These are phyloP conservation scores for Penicillium soppii DNA, from an alignment of 495 filamentous ascomycete genomes.

Conservation along the genomic window DNA sequence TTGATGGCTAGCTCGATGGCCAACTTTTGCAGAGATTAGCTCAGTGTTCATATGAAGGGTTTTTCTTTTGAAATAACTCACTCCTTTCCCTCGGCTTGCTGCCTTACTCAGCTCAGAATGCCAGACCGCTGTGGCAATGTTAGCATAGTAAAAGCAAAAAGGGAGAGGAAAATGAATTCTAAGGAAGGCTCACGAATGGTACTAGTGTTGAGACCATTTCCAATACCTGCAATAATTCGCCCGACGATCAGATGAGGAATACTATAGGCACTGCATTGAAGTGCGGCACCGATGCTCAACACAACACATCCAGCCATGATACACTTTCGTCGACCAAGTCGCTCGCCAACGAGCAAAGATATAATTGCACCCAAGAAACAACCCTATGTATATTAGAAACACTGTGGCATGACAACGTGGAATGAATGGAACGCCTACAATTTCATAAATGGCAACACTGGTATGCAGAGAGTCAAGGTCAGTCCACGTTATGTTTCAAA, in stretches of 20 bases:
- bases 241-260: constrained; percentile 53
- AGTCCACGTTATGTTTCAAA: neutral
- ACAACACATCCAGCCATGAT: constrained; percentile 53
- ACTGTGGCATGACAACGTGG: constrained; percentile 10
- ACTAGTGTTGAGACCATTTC: constrained; percentile 49
- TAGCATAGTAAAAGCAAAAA: neutral
- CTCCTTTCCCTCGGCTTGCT: constrained; percentile 59
- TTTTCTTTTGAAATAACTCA: constrained; percentile 28
- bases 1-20: constrained; percentile 61
- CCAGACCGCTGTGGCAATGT: constrained; percentile 40
- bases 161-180: no score
- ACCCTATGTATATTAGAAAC: constrained; percentile 32
- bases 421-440: constrained; percentile 4
- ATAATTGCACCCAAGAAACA: constrained; percentile 58
- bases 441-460: constrained; percentile 39
- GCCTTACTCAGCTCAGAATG: constrained; percentile 59
- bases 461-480: neutral
- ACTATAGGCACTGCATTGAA: constrained; percentile 53
- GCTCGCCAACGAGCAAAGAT: constrained; percentile 50
- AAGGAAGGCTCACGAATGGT: constrained; percentile 38
- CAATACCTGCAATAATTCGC: constrained; percentile 46
- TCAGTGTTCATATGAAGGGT: neutral
- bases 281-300: constrained; percentile 54
- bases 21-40: constrained; percentile 17
- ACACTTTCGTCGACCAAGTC: constrained; percentile 52